Conservation (phyloP, 169 alveolate species). For the Plasmodium fragile region DNA sequence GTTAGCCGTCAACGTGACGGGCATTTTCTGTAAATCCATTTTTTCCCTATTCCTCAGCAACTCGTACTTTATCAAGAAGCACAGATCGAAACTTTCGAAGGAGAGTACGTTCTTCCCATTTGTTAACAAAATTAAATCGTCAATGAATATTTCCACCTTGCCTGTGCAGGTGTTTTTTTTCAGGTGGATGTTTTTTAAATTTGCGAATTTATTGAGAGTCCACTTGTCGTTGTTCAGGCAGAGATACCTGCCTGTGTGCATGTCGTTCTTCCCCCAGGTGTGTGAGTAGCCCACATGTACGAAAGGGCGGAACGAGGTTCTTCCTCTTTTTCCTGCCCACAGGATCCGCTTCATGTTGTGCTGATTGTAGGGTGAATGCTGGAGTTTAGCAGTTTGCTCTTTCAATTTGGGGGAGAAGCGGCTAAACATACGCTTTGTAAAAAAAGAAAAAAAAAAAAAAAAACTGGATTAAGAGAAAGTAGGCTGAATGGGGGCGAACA, state of each 20-base stretch:
- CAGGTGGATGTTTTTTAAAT: constrained; percentile 42
- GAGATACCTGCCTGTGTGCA: not conserved
- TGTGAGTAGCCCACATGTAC: not conserved
- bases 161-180: constrained; percentile 15
- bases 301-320: not conserved
- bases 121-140: constrained; percentile 45
- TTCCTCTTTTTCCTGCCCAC: not conserved
- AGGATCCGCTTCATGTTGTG: not conserved
- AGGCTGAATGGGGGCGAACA: not conserved
- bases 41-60: constrained; percentile 41
- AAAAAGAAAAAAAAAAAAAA: too few species aligned
- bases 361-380: not conserved
- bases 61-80: constrained; percentile 51
- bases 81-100: constrained; percentile 23
- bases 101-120: constrained; percentile 39
- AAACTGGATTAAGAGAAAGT: not conserved
- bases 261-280: not conserved
- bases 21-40: constrained; percentile 48
- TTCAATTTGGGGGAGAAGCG: not conserved
- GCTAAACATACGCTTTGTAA: not conserved
- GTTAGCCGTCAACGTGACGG: constrained; percentile 36
- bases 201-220: constrained; percentile 31
- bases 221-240: constrained; percentile 29
- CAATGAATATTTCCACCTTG: constrained; percentile 52
- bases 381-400: not conserved